Evolutionary conservation across 2,329 filamentous ascomycete genomes (phyloP).

Genomic region (Penicillium sp.): DNA sequence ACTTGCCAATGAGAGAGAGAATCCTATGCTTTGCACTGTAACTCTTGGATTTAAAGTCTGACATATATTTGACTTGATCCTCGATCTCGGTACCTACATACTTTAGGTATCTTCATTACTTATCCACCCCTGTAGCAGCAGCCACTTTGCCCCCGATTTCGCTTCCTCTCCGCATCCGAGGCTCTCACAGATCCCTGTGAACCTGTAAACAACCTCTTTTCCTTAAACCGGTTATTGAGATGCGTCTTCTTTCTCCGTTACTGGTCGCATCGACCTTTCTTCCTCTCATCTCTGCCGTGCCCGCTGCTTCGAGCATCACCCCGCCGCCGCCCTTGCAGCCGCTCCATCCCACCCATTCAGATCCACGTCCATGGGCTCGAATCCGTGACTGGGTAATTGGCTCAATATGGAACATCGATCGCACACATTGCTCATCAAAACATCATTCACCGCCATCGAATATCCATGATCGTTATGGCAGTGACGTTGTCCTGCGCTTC

Average conservation of each 20-base stretch:
- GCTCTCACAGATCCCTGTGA: background rate
- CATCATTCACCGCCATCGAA: slow-evolving; percentile 36
- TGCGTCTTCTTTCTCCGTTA: slow-evolving; percentile 14
- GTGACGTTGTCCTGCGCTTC: slow-evolving; percentile 88
- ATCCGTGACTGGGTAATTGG: slow-evolving; percentile 46
- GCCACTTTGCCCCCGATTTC: background rate
- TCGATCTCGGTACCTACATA: too few species aligned
- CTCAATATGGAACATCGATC: slow-evolving; percentile 42
- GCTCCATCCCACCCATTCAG: slow-evolving; percentile 29
- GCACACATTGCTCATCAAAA: slow-evolving; percentile 25
- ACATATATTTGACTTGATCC: too few species aligned
- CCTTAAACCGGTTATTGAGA: background rate
- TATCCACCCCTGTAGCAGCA: background rate
- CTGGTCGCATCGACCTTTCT: slow-evolving; percentile 20
- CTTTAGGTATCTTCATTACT: too few species aligned
- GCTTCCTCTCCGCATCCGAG: slow-evolving; percentile 1
- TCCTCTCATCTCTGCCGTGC: slow-evolving; percentile 31
- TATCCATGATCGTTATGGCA: slow-evolving; percentile 60
- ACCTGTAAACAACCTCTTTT: slow-evolving; percentile 16
- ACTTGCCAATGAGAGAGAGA: background rate
- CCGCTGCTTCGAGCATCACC: slow-evolving; percentile 39
- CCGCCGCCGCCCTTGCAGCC: slow-evolving; percentile 34
- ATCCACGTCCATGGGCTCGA: slow-evolving; percentile 38
- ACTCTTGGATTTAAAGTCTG: too few species aligned
- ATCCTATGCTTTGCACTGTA: background rate